Conservation (phyloP, 164 flowering plant genomes). For the Sedum album region DNA sequence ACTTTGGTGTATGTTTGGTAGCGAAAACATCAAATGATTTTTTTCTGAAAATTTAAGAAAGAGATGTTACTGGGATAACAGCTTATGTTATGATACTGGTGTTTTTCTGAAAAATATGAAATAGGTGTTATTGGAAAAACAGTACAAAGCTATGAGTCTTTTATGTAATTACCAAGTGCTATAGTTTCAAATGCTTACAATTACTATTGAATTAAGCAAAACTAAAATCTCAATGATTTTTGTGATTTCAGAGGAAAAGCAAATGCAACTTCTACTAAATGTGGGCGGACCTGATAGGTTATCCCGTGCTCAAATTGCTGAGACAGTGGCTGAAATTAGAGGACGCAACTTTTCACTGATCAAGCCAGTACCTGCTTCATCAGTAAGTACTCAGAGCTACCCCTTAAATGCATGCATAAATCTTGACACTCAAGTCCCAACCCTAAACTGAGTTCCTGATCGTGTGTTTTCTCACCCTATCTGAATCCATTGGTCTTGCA, state of each 20-base stretch:
- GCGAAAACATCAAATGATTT: too few species aligned
- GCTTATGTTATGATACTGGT: too few species aligned
- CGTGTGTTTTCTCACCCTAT: not conserved
- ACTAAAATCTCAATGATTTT: not conserved
- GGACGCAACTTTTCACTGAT: conserved; percentile 56
- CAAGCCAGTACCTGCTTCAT: conserved; percentile 66
- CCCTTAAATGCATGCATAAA: not conserved
- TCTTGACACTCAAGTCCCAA: not conserved
- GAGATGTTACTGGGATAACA: too few species aligned
- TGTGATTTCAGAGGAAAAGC: conserved; percentile 35
- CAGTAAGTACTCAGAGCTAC: conserved; percentile 25
- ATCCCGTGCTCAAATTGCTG: conserved; percentile 85
- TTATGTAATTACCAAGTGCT: too few species aligned
- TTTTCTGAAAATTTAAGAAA: too few species aligned
- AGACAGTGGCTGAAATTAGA: conserved; percentile 58
- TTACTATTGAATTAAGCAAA: too few species aligned
- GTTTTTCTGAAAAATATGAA: too few species aligned
- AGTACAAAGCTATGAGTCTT: too few species aligned
- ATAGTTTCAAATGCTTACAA: too few species aligned
- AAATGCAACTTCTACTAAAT: conserved; percentile 54
- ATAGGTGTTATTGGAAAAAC: too few species aligned
- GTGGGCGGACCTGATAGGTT: conserved; percentile 86
- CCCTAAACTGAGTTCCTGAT: not conserved
- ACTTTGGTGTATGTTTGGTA: too few species aligned
- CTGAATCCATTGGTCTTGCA: conserved; percentile 17